Percentiles rank a stretch among this genome's conserved stretches.
Conservation (phyloP, 257 asterid genomes). For the Eucommia ulmoides region DNA sequence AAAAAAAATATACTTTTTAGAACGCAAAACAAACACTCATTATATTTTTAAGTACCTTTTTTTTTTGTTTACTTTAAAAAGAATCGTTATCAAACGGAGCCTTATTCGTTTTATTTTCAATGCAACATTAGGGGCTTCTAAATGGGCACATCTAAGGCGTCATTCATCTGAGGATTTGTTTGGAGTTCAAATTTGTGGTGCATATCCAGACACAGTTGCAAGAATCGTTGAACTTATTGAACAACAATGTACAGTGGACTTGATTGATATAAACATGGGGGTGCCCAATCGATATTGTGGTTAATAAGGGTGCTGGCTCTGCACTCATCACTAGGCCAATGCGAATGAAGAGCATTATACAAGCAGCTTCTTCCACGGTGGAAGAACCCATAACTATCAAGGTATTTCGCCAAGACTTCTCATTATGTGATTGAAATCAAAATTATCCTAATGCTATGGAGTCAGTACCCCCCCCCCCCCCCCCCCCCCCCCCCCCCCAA, state of each 20-base stretch:
- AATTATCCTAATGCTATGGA: no score
- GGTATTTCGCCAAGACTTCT: constrained; percentile 24
- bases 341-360: constrained; percentile 78
- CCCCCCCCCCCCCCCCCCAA: no score
- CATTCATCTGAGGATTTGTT: constrained; percentile 82
- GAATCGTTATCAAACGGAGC: no score
- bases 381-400: constrained; percentile 68
- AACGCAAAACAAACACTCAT: no score
- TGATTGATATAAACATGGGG: constrained; percentile 97
- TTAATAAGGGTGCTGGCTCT: constrained; percentile 93
- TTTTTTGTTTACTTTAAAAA: neutral
- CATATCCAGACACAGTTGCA: constrained; percentile 91
- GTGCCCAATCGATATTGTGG: constrained; percentile 90
- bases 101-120: constrained; percentile 5
- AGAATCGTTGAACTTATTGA: constrained; percentile 88
- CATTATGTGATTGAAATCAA: neutral
- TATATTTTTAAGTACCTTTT: no score
- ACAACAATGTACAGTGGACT: constrained; percentile 78
- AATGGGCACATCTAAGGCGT: constrained; percentile 97
- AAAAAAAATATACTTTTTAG: no score
- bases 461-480: no score
- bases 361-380: constrained; percentile 67
- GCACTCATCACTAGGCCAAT: constrained; percentile 77
- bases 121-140: constrained; percentile 78
- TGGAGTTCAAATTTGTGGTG: constrained; percentile 96